phyloP scores from a whole-genome alignment of 768 basidiomycete species.

The Dictyophora rubrovolvata region DNA sequence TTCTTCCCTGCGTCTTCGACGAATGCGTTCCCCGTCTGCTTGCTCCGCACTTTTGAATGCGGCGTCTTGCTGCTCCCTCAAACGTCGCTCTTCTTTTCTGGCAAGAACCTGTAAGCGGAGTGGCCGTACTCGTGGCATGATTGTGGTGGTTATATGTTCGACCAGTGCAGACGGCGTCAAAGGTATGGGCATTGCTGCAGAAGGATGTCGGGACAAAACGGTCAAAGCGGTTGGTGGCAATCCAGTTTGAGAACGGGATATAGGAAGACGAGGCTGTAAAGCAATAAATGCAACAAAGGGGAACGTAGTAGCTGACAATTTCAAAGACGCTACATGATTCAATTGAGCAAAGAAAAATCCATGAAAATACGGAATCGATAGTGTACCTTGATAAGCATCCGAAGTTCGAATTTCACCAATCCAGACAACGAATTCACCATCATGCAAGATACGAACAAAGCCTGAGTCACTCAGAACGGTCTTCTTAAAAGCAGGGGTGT shows the following conservation, averaged over 20 bases:
- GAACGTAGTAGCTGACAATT: conserved; percentile 80
- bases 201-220: conserved; percentile 80
- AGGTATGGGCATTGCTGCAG: conserved; percentile 40
- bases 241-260: conserved; percentile 28
- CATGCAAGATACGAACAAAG: conserved; percentile 57
- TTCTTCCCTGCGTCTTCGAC: conserved; percentile 75
- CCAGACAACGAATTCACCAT: conserved; percentile 79
- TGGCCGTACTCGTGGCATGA: conserved; percentile 73
- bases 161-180: conserved; percentile 58
- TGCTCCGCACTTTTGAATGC: conserved; percentile 29
- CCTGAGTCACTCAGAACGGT: conserved; percentile 57
- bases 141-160: conserved; percentile 54
- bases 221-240: conserved; percentile 43
- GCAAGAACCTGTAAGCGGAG: conserved; percentile 33
- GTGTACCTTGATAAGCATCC: conserved; percentile 70
- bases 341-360: not conserved
- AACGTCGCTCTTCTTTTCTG: conserved; percentile 26
- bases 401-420: conserved; percentile 80
- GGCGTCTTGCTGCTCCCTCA: conserved; percentile 35
- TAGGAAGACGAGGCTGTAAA: conserved; percentile 53
- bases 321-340: conserved; percentile 41
- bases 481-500: conserved; percentile 81
- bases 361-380: not conserved
- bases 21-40: conserved; percentile 41
- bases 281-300: conserved; percentile 90